Conservation (phyloP, 2,329 filamentous ascomycete species). For the Ceratocystis cacaofunesta region DNA sequence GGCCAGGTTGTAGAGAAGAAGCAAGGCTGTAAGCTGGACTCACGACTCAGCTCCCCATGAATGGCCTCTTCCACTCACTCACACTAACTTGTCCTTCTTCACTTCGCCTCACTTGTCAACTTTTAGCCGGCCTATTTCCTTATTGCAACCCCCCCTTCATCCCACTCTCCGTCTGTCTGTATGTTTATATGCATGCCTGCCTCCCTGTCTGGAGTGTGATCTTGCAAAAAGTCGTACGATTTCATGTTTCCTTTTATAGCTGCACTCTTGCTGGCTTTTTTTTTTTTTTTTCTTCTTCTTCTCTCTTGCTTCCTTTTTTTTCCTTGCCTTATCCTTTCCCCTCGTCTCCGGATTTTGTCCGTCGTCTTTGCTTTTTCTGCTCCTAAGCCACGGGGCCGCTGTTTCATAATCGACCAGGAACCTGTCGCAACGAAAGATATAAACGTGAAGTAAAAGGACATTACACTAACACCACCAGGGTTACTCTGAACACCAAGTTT, state of each 20-base stretch:
- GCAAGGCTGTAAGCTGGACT: too few relatives aligned
- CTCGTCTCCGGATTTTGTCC: neutral
- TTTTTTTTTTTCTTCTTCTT: neutral
- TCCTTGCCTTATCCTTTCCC: neutral
- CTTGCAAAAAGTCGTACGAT: neutral
- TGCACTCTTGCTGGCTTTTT: conserved; percentile 9
- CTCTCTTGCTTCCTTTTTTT: neutral
- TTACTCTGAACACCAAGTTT: neutral
- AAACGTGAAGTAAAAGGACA: too few relatives aligned
- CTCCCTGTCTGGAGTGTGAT: neutral
- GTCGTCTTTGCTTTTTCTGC: neutral
- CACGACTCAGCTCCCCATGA: too few relatives aligned
- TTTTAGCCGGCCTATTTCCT: too few relatives aligned
- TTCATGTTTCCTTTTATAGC: conserved; percentile 11
- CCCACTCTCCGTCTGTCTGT: neutral
- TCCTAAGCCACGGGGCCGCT: neutral
- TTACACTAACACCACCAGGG: neutral
- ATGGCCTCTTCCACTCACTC: neutral
- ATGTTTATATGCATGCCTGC: neutral
- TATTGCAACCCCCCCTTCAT: too few relatives aligned
- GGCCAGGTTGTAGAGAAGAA: neutral
- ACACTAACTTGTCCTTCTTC: neutral
- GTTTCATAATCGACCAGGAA: neutral
- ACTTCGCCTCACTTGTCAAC: too few relatives aligned
- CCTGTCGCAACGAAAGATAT: neutral